phyloP scores from a whole-genome alignment of 2,329 filamentous ascomycete species.

The Diplodia sapinea region DNA sequence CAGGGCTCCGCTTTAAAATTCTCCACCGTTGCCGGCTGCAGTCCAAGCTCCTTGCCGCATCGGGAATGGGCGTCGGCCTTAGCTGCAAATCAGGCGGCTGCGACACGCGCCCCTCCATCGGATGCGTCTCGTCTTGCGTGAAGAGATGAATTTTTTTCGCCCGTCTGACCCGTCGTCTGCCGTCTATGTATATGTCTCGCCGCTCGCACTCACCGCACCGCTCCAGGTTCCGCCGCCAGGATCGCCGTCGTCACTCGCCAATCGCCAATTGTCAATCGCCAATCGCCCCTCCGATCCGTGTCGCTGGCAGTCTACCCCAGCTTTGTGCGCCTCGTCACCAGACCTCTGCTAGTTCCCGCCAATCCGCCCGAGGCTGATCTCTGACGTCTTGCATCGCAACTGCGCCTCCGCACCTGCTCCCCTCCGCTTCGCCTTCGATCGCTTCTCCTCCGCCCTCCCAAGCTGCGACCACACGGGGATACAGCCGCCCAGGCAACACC shows the following conservation, averaged over 20 bases:
- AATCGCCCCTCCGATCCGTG: background rate
- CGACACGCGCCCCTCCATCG: background rate
- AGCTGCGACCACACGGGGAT: background rate
- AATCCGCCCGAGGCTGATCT: background rate
- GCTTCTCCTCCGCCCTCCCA: background rate
- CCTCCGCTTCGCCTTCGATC: background rate
- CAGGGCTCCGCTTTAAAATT: conserved; percentile 24
- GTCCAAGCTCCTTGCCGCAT: conserved; percentile 24
- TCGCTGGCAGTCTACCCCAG: conserved; percentile 9
- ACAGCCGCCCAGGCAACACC: background rate
- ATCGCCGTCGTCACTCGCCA: conserved; percentile 23
- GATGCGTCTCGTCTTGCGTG: background rate
- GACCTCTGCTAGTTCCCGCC: conserved; percentile 5
- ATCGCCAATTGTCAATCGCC: background rate
- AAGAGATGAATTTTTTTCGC: conserved; percentile 1
- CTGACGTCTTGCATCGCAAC: conserved; percentile 18
- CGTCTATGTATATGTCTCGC: background rate
- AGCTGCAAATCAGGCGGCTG: conserved; percentile 25
- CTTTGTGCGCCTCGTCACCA: conserved; percentile 4
- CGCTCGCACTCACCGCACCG: background rate
- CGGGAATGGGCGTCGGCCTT: conserved; percentile 20
- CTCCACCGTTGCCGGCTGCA: conserved; percentile 14
- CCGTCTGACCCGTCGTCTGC: conserved; percentile 1
- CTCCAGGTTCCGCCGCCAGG: conserved; percentile 1
- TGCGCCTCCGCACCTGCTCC: conserved; percentile 9